These are phyloP conservation scores for Aspergillus nomiae DNA, from an alignment of 2,329 filamentous ascomycete genomes.

Conservation along the genomic window DNA sequence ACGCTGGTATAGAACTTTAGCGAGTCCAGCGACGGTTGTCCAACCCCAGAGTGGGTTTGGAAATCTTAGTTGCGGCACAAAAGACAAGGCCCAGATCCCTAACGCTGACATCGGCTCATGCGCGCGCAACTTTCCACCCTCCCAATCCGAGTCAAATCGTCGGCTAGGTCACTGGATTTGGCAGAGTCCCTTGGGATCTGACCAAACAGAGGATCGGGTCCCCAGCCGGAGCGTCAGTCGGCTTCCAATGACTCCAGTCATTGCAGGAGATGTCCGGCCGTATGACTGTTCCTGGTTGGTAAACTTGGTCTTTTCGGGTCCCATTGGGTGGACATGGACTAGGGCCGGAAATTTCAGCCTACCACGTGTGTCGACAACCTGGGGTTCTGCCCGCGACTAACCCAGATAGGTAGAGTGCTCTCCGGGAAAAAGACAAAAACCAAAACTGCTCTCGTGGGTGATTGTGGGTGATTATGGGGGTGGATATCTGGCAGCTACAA, in stretches of 20 bases:
- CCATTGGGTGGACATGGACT: constrained; percentile 3
- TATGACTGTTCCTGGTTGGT: constrained; percentile 7
- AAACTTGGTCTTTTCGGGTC: not conserved
- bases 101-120: constrained; percentile 3
- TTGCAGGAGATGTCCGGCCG: not conserved
- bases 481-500: not conserved
- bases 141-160: not conserved
- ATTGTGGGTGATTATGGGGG: not conserved
- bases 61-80: not conserved
- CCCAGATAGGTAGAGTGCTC: not conserved
- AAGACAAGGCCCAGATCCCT: not conserved
- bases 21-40: not conserved
- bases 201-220: constrained; percentile 31
- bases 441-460: no score
- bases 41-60: not conserved
- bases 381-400: not conserved
- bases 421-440: no score
- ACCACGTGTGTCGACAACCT: constrained; percentile 13
- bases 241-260: not conserved
- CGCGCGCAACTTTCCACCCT: not conserved
- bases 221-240: constrained; percentile 14
- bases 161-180: constrained; percentile 1
- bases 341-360: constrained; percentile 16
- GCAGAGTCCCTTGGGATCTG: not conserved
- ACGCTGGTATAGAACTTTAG: not conserved